A percentile compares a stretch with the other conserved stretches of the same genome.
Evolutionary conservation across 1,284 basidiomycete species (phyloP).

Genomic region (Puccinia coronata): DNA sequence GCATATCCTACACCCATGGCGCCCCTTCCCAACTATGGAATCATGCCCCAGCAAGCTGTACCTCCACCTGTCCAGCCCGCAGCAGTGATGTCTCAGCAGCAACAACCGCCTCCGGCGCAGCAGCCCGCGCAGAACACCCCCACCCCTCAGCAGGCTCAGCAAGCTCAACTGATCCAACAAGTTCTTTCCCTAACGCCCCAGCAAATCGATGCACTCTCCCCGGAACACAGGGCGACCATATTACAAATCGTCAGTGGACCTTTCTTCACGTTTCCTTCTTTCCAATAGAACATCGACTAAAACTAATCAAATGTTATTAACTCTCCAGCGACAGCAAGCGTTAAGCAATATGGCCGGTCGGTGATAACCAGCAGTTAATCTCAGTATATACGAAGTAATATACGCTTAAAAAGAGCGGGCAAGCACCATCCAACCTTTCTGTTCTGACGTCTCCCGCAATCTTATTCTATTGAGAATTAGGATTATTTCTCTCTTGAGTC

Average conservation of each 20-base stretch:
- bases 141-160: slow-evolving; percentile 31
- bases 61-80: slow-evolving; percentile 31
- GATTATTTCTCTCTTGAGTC: background rate
- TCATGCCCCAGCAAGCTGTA: slow-evolving; percentile 38
- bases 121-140: slow-evolving; percentile 1
- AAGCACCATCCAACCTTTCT: background rate
- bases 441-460: background rate
- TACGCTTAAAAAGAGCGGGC: background rate
- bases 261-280: background rate
- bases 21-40: slow-evolving; percentile 36
- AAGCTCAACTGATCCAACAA: slow-evolving; percentile 62
- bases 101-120: slow-evolving; percentile 20
- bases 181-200: slow-evolving; percentile 81
- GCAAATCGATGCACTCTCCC: slow-evolving; percentile 81
- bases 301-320: background rate
- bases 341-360: slow-evolving; percentile 35
- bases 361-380: background rate
- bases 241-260: slow-evolving; percentile 64
- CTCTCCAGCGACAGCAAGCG: slow-evolving; percentile 39
- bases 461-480: background rate
- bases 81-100: slow-evolving; percentile 28
- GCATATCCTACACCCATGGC: slow-evolving; percentile 17
- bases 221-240: slow-evolving; percentile 79
- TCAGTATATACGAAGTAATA: background rate
- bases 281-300: background rate